These are phyloP conservation scores for Paraconiothyrium brasiliense DNA, from an alignment of 2,329 filamentous ascomycete genomes.

Conservation along the genomic window DNA sequence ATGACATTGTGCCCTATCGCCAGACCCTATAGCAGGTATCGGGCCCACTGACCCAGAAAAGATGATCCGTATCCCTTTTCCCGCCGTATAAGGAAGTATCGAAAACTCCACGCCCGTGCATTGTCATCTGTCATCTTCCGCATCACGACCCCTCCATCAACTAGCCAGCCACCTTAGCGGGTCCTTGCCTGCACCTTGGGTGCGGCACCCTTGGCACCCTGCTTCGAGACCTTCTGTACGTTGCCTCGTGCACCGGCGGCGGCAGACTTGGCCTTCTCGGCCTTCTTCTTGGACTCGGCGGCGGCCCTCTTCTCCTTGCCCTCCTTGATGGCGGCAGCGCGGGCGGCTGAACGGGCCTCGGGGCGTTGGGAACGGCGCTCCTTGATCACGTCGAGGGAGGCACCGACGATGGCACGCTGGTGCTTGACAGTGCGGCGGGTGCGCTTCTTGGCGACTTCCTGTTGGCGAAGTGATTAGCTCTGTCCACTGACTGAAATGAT, in stretches of 20 bases:
- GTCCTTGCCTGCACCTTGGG: constrained; percentile 85
- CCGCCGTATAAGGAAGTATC: constrained; percentile 34
- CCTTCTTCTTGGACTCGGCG: constrained; percentile 92
- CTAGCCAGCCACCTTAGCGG: constrained; percentile 69
- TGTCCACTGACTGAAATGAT: not conserved
- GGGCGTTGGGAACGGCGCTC: constrained; percentile 95
- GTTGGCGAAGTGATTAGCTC: constrained; percentile 48
- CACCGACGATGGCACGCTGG: constrained; percentile 98
- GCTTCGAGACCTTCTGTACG: constrained; percentile 86
- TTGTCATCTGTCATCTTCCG: constrained; percentile 14
- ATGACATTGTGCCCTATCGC: constrained; percentile 48
- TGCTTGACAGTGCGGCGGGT: constrained; percentile 97
- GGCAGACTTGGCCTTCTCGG: constrained; percentile 96
- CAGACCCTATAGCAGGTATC: constrained; percentile 40
- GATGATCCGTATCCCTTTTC: constrained; percentile 41
- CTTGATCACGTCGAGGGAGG: constrained; percentile 99
- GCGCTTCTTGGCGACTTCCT: constrained; percentile 99
- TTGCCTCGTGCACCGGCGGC: constrained; percentile 78
- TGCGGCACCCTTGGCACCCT: constrained; percentile 90
- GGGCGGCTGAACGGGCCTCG: constrained; percentile 92
- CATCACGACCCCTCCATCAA: constrained; percentile 29
- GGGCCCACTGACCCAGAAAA: constrained; percentile 36
- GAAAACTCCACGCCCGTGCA: constrained; percentile 17
- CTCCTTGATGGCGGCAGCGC: constrained; percentile 90
- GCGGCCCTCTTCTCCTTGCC: constrained; percentile 98